A percentile compares a stretch with the other conserved stretches of the same genome.
phyloP scores from a whole-genome alignment of 2,329 filamentous ascomycete species.

The Sclerotinia glacialis region DNA sequence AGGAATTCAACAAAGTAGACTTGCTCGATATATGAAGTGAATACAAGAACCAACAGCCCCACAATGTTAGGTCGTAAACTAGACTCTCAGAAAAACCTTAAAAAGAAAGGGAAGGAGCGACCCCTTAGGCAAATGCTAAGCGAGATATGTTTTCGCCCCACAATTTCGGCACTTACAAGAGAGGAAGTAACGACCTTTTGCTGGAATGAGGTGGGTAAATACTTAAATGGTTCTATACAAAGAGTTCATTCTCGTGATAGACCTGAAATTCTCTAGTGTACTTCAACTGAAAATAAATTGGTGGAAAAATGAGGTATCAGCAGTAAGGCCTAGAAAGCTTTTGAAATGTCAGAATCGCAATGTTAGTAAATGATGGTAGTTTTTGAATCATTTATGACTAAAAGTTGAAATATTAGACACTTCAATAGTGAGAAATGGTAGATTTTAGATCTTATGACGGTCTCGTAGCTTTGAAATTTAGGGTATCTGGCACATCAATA shows the following conservation, averaged over 20 bases:
- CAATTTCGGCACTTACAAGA: neutral
- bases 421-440: no score
- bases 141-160: neutral
- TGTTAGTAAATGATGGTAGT: neutral
- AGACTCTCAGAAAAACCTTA: neutral
- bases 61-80: neutral
- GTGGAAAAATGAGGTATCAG: neutral
- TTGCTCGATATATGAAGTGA: fast-evolving
- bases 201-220: neutral
- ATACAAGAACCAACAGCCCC: neutral
- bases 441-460: neutral
- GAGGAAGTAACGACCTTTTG: neutral
- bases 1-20: neutral
- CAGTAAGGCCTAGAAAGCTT: neutral
- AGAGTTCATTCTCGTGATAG: neutral
- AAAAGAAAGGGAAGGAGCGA: neutral
- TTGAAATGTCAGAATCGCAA: neutral
- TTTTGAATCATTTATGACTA: neutral
- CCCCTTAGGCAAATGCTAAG: slow-evolving; percentile 1
- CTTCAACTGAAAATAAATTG: neutral
- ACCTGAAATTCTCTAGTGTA: neutral
- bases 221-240: neutral
- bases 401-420: no score
- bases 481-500: neutral
- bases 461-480: neutral